Base-by-base conservation (phyloP, 352 stramenopile genomes). In the Nannochloropsis limnetica region DNA sequence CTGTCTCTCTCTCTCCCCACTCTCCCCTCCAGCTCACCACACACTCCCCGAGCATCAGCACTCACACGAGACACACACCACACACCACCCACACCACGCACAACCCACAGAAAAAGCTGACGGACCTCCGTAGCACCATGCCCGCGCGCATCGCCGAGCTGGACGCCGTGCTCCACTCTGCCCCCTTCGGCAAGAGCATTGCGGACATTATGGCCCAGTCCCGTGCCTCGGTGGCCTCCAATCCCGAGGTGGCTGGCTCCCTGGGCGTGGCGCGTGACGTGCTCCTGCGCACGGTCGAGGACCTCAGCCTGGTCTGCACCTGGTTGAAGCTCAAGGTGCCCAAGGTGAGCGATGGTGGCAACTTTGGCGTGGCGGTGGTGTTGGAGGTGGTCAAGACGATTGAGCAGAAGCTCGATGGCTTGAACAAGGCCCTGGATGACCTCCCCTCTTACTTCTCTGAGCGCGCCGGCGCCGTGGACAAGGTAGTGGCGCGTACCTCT, bases 391-490 rank as follows among this genome's bases (percentile, higher is more conserved):
- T 74, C n/a, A 74, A 74, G 61, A 74, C 61, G 61, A 74, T 74
- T 74, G 61, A 74, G 61, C n/a, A 29, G n/a, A 74, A 74, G 61
- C n/a, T 74, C 3, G 61, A 74, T 8, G 61, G n/a, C 61, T 74
- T 74, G 61, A 74, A 74, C 61, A 74, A 74, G 61, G 61, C n/a
- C n/a, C 61, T 74, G n/a, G 61, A 74, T 20, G 61, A 74, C n/a
- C 61, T 74, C n/a, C 61, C 61, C 11, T 31, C n/a, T 20, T 74
- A 74, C 20, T 74, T 74, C 61, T 74, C 61, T 2, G 61, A 74
- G 61, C 61, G 61, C n/a, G 61, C 61, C n/a, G 25, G 61, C 61
- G 61, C 61, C 25, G 61, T 74, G 15, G 61, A 74, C n/a, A 74
- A 74, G n/a, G n/a, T 74, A 20, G 61, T 74, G 61, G 61, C 61